Conservation (phyloP, 768 basidiomycete genomes). For the Boletellus sp. region DNA sequence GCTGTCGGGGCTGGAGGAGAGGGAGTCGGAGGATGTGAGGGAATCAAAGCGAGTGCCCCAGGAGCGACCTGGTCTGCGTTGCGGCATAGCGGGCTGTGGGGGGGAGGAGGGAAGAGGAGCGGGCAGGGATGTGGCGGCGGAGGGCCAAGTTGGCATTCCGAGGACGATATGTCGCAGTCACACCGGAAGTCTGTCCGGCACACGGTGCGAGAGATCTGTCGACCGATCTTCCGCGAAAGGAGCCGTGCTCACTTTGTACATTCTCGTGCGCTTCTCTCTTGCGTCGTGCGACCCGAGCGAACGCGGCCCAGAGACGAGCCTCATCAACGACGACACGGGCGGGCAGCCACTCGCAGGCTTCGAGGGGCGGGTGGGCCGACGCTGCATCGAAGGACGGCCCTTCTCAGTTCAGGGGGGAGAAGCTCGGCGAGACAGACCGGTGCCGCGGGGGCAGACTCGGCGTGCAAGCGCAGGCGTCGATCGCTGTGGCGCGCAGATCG, state of each 20-base stretch:
- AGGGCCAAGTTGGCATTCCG: constrained; percentile 21
- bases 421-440: constrained; percentile 11
- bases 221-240: constrained; percentile 30
- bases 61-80: constrained; percentile 42
- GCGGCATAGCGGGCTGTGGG: constrained; percentile 40
- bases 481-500: constrained; percentile 13
- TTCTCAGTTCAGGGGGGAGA: constrained; percentile 23
- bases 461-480: constrained; percentile 9
- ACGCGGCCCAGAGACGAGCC: constrained; percentile 17
- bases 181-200: constrained; percentile 13
- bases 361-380: background rate
- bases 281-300: constrained; percentile 19
- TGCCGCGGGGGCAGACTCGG: background rate
- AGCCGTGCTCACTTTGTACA: constrained; percentile 24
- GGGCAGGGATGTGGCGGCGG: constrained; percentile 9
- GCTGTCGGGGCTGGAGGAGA: constrained; percentile 35
- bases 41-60: constrained; percentile 77
- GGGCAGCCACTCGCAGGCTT: constrained; percentile 20
- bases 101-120: constrained; percentile 2
- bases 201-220: constrained; percentile 9
- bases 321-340: background rate
- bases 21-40: constrained; percentile 48
- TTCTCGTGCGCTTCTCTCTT: constrained; percentile 27
- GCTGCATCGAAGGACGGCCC: constrained; percentile 10
- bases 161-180: constrained; percentile 21